Conservation (phyloP, 2,329 filamentous ascomycete genomes). For the Xylaria sp. region DNA sequence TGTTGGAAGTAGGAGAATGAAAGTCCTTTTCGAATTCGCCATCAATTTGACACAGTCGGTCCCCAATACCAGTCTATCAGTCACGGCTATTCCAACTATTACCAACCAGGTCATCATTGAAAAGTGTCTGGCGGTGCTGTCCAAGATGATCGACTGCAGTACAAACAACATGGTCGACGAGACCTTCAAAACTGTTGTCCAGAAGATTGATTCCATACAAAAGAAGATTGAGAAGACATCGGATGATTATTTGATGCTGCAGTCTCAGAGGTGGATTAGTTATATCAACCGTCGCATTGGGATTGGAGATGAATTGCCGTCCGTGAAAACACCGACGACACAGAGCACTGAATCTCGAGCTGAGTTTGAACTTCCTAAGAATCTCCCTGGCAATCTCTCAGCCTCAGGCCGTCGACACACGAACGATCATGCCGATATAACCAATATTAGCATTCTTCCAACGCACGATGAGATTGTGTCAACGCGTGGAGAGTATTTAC, state of each 20-base stretch:
- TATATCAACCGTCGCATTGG: conserved; percentile 49
- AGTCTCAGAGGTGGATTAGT: conserved; percentile 48
- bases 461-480: conserved; percentile 60
- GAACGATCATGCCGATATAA: conserved; percentile 60
- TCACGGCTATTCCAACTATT: neutral
- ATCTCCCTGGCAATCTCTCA: conserved; percentile 51
- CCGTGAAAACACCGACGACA: conserved; percentile 10
- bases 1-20: conserved; percentile 23
- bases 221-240: conserved; percentile 12
- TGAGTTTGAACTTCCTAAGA: conserved; percentile 47
- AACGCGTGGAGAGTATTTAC: conserved; percentile 56
- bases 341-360: conserved; percentile 37
- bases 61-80: neutral
- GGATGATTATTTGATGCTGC: conserved; percentile 45
- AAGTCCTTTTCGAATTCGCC: conserved; percentile 25
- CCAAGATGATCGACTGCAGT: conserved; percentile 53
- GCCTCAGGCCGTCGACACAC: conserved; percentile 55
- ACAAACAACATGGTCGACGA: conserved; percentile 49
- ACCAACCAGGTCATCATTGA: conserved; percentile 43
- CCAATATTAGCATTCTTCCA: conserved; percentile 60
- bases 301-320: conserved; percentile 44
- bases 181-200: conserved; percentile 42
- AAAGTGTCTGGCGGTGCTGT: conserved; percentile 48
- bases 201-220: conserved; percentile 26
- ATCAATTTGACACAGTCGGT: neutral